Evolutionary conservation across 805 yeast species (phyloP), one percentile per base, ranked within the genome.

Genomic region (Zygoascus biomembranicola): DNA sequence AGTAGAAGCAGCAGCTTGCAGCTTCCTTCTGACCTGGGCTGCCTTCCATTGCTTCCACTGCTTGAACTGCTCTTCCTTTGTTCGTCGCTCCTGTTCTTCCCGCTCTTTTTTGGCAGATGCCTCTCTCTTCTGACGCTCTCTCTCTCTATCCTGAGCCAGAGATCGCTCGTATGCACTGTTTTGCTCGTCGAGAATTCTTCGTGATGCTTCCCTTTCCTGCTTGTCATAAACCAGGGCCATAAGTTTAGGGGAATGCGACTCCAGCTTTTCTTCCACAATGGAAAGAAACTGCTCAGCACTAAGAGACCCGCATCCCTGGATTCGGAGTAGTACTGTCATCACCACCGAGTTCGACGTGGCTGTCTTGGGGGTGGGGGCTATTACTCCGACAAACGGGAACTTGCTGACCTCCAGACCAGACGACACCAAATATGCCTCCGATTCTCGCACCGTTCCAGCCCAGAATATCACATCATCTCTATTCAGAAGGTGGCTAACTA

Each of bases 401-500:
- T 79, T 77, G 19, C 88, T 77, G 43, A 84, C 84, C 54, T 79
- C 78, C 55, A 90, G 76, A 41, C 84, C 81, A 63, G 85, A 83
- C 0, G 95, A 85, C 14, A 89, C 82, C 61, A 88, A 95, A 63
- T 80, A 82, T 1, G 92, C 87, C 66, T 92, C 98, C 19, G 90
- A 80, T 53, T 82, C 81, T n/a, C 78, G 77, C 23, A 85, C 79
- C 63, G 87, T 84, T 8, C 97, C 96, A 43, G 90, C 95, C 98
- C 98, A 92, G 1, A 87, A 69, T 2, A 87, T 59, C 1, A 84
- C 65, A 46, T 86, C 77, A 47, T 75, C 77, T 19, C 77, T 76
- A 19, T 69, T 69, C 51, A 81, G 63, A 60, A 75, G 72, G 39
- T 72, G 66, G 13, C 78, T 69, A 52, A 87, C 80, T 41, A 43